Evolutionary conservation across 305 asterid species (phyloP).

Genomic region (Solanum hybrid): DNA sequence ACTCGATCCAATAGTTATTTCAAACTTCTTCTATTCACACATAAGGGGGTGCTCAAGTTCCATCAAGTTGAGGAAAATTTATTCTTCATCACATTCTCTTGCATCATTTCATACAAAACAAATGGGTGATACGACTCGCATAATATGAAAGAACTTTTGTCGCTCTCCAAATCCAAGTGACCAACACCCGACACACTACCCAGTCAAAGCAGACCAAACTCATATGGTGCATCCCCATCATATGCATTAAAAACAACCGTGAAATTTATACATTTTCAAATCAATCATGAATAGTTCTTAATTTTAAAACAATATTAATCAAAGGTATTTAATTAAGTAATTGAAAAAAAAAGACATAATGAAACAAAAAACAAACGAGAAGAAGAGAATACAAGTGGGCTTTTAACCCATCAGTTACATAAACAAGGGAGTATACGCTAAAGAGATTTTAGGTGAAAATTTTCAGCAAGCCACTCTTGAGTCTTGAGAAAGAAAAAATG

Average conservation of each 20-base stretch:
- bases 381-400: not conserved
- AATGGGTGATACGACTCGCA: not conserved
- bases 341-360: not conserved
- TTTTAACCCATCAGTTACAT: not conserved
- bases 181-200: not conserved
- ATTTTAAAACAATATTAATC: too few relatives aligned
- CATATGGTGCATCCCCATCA: not conserved
- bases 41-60: not conserved
- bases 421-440: not conserved
- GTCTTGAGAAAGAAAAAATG: not conserved
- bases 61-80: not conserved
- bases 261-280: not conserved
- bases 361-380: not conserved
- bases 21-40: not conserved
- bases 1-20: too few relatives aligned
- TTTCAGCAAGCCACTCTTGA: not conserved
- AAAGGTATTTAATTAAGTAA: not conserved
- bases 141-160: not conserved
- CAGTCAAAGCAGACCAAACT: not conserved
- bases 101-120: not conserved
- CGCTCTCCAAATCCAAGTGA: not conserved
- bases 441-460: not conserved
- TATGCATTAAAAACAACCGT: too few relatives aligned
- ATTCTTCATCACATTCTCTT: not conserved
- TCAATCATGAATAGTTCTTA: not conserved